A percentile compares a stretch with the other conserved stretches of the same genome.
Conservation (phyloP, 495 filamentous ascomycete species). For the Tetracladium setigerum region DNA sequence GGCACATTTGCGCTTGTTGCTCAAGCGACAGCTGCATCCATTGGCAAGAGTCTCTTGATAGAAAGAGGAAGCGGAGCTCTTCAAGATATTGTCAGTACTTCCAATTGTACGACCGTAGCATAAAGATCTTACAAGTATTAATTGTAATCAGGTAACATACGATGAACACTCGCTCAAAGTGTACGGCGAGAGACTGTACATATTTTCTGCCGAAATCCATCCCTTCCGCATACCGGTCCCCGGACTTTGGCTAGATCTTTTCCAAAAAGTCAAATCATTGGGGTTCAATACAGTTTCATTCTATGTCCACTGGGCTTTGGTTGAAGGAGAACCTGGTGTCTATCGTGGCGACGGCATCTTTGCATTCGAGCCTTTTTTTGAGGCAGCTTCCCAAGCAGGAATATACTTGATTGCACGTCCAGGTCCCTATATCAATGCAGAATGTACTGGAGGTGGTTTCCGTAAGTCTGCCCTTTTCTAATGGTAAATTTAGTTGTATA, state of each 20-base stretch:
- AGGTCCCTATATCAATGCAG: constrained; percentile 55
- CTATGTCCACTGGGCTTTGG: constrained; percentile 72
- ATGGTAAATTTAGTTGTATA: no score
- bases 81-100: constrained; percentile 17
- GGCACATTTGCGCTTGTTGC: constrained; percentile 6
- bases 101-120: background rate
- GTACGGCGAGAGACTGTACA: constrained; percentile 59
- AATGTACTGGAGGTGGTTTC: constrained; percentile 26
- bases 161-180: constrained; percentile 70
- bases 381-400: constrained; percentile 57
- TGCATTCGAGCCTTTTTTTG: constrained; percentile 61
- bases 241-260: constrained; percentile 62
- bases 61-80: constrained; percentile 16
- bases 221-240: constrained; percentile 61
- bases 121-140: background rate
- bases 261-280: constrained; percentile 72
- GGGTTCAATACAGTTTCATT: constrained; percentile 74
- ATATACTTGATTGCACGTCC: constrained; percentile 61
- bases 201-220: constrained; percentile 70
- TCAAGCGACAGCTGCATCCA: constrained; percentile 13
- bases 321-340: constrained; percentile 63
- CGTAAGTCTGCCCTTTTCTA: no score
- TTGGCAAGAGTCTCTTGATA: constrained; percentile 14
- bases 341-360: constrained; percentile 66
- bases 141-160: constrained; percentile 53